A percentile compares a stretch with the other conserved stretches of the same genome.
These are phyloP conservation scores for Blastobotrys raffinosifermentans DNA, from an alignment of 1,139 yeast species.

Conservation along the genomic window DNA sequence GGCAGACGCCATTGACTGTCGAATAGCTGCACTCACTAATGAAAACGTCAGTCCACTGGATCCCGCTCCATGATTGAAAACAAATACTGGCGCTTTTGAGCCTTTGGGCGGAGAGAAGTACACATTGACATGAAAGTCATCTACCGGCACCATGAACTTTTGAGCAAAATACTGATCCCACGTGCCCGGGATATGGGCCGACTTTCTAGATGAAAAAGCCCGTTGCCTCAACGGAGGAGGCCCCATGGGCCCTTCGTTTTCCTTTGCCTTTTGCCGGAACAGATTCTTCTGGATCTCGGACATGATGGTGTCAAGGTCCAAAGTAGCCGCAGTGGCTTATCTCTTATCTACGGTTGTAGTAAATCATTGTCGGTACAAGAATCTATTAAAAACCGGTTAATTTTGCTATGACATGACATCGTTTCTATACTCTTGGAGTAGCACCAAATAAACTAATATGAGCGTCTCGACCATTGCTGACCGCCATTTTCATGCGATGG, in stretches of 20 bases:
- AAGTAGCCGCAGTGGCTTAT: neutral
- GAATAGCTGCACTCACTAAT: constrained; percentile 38
- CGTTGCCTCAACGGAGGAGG: constrained; percentile 6
- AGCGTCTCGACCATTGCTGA: constrained; percentile 74
- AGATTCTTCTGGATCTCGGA: constrained; percentile 12
- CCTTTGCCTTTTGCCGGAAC: constrained; percentile 7
- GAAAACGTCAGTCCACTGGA: constrained; percentile 80
- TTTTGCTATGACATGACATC: too few species aligned
- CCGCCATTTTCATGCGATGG: constrained; percentile 89
- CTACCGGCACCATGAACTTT: constrained; percentile 26
- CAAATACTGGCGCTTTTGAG: constrained; percentile 47
- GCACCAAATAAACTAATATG: constrained; percentile 63
- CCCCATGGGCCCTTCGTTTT: constrained; percentile 4
- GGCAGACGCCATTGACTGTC: constrained; percentile 25
- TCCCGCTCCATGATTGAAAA: constrained; percentile 94
- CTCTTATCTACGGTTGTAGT: neutral
- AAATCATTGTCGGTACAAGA: constrained; percentile 1
- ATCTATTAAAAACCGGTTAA: too few species aligned
- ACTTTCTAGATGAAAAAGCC: constrained; percentile 4
- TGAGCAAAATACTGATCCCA: constrained; percentile 41
- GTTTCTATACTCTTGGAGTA: constrained; percentile 16
- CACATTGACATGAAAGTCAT: constrained; percentile 41
- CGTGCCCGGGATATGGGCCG: constrained; percentile 10
- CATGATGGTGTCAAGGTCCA: constrained; percentile 8
- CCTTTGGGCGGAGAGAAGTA: constrained; percentile 52